phyloP scores from a whole-genome alignment of 495 filamentous ascomycete genomes.

The Penicillium cataractarum region DNA sequence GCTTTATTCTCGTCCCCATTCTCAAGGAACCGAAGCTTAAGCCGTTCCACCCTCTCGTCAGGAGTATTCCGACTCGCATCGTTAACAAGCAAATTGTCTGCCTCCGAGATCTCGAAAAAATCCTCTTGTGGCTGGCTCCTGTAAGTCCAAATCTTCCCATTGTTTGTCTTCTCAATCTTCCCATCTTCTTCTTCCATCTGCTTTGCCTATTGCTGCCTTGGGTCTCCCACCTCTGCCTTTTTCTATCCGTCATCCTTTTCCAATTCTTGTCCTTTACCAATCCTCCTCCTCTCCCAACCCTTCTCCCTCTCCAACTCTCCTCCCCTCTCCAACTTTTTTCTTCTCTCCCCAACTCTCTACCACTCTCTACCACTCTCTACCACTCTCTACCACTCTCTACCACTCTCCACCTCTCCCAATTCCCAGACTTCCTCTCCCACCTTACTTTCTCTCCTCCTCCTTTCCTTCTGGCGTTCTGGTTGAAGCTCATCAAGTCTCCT shows the following conservation, averaged over 20 bases:
- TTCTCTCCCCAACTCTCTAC: neutral
- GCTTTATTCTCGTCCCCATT: conserved; percentile 60
- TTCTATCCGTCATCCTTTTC: neutral
- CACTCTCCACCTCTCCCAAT: neutral
- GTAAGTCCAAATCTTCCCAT: conserved; percentile 62
- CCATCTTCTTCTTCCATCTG: neutral
- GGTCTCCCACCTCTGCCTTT: neutral
- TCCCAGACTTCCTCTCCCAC: neutral
- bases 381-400: neutral
- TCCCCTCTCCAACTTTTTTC: neutral
- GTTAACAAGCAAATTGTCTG: conserved; percentile 79
- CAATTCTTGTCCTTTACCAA: neutral
- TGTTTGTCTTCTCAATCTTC: neutral
- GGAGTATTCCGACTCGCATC: conserved; percentile 75
- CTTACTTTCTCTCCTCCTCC: neutral
- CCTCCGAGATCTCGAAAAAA: conserved; percentile 89
- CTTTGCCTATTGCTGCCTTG: neutral
- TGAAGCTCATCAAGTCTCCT: conserved; percentile 47
- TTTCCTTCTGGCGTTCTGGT: conserved; percentile 16
- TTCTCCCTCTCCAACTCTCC: neutral
- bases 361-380: neutral
- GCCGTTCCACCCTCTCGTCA: conserved; percentile 76
- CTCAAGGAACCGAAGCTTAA: conserved; percentile 60
- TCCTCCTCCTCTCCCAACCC: neutral
- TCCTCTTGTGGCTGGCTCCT: conserved; percentile 80